phyloP scores from a whole-genome alignment of 305 asterid genomes.

The Coffea humblotiana region DNA sequence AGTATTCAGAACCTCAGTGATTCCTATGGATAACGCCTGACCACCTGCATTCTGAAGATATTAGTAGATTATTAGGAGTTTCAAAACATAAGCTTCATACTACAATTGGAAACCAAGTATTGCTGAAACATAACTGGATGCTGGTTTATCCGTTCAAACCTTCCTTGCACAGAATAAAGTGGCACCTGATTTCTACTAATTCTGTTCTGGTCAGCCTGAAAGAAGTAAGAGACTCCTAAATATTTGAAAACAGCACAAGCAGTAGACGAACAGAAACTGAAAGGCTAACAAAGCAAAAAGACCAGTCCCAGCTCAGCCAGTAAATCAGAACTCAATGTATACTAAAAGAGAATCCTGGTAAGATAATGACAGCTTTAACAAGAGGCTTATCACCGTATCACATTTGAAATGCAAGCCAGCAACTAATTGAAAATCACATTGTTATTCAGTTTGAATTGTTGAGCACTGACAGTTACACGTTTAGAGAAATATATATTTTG shows the following conservation, averaged over 20 bases:
- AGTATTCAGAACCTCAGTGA: constrained; percentile 85
- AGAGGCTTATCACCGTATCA: background rate
- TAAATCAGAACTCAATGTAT: background rate
- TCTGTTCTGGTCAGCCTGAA: constrained; percentile 87
- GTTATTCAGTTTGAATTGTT: background rate
- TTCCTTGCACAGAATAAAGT: constrained; percentile 80
- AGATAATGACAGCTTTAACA: background rate
- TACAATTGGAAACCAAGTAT: constrained; percentile 22
- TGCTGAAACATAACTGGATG: constrained; percentile 80
- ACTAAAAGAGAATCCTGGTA: background rate
- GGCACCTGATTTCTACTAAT: constrained; percentile 87
- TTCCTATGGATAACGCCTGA: constrained; percentile 84
- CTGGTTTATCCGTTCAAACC: constrained; percentile 90
- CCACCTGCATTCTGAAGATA: constrained; percentile 74
- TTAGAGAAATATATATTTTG: background rate
- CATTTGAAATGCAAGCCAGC: background rate
- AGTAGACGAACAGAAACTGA: background rate
- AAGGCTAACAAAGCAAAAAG: background rate
- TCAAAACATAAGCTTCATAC: constrained; percentile 1
- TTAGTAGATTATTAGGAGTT: constrained; percentile 19
- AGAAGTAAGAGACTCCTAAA: constrained; percentile 12
- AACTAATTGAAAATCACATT: background rate
- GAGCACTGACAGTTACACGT: background rate
- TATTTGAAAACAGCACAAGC: background rate
- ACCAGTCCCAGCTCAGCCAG: background rate